Evolutionary conservation across 495 filamentous ascomycete species (phyloP), one percentile per base, ranked within the genome.

Genomic region (Pseudevernia furfuracea): DNA sequence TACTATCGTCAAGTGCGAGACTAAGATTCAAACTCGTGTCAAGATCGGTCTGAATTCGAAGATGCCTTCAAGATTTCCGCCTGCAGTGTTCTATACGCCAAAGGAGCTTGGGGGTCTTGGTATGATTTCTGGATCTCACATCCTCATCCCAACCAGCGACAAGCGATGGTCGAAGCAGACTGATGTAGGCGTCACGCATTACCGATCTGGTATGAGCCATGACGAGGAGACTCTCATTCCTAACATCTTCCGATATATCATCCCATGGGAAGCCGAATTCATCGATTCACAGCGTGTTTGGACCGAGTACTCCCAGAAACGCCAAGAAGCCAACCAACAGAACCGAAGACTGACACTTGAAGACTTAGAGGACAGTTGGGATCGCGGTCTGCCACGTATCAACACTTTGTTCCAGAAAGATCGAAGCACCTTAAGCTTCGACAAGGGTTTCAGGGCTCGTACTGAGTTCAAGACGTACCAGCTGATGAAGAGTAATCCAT

Each of bases 341-440:
- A 99, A 99, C 73, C 84, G 95, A 38, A 85, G 95, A 62, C 79
- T 99, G 60, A 97, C 95, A 1, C 79, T 99, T 25, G 95, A 99
- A 74, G 95, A 99, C 79, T 77, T 99, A 43, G 95, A 99, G 69
- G 95, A 99, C 74, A 96, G 92, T 77, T 99, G 95, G 95, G 95
- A 99, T 74, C 89, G 95, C 67, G 95, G 95, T 77, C 80, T 99
- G 65, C 95, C 95, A 17, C 91, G 95, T 78, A 99, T 99, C 78
- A 99, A 99, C 74, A 99, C 95, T 0, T 82, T 99, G 14, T 99
- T 99, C 85, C 95, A 99, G 75, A 99, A 99, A 75, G 95, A 99
- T 70, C 84, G 95, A 68, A 96, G 92, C 75, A 99, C 95, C 0
- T 81, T 99, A 64, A 95, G 90, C 71, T 99, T 99, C 72, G 95